A percentile compares a stretch with the other conserved stretches of the same genome.
phyloP scores from a whole-genome alignment of 371 early-diverging fungal genomes.

The Syncephalastrum monosporum region DNA sequence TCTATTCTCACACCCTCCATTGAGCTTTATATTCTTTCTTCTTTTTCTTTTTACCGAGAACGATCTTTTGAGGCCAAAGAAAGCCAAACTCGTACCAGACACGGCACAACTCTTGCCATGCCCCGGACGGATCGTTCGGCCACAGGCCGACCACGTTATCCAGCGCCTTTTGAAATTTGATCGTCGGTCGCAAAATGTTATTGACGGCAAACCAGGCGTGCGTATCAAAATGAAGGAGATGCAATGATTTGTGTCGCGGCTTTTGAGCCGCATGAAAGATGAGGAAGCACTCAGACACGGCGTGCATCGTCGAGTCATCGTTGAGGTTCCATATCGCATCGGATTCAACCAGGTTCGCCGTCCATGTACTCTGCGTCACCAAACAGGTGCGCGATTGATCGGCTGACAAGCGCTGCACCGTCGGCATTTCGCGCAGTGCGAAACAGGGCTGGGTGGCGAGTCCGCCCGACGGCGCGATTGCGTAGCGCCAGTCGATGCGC shows the following conservation, averaged over 20 bases:
- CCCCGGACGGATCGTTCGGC: conserved; percentile 16
- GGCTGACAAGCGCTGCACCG: conserved; percentile 6
- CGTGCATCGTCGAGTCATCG: conserved; percentile 34
- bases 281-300: conserved; percentile 30
- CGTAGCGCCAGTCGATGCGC: conserved; percentile 34
- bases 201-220: conserved; percentile 34
- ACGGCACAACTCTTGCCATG: conserved; percentile 25
- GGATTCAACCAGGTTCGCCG: conserved; percentile 25
- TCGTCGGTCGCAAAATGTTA: conserved; percentile 31
- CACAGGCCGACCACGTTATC: conserved; percentile 17
- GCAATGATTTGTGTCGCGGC: conserved; percentile 20
- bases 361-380: conserved; percentile 40
- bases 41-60: conserved; percentile 19
- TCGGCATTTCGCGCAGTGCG: conserved; percentile 28
- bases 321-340: conserved; percentile 28
- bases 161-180: conserved; percentile 18
- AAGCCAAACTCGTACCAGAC: conserved; percentile 43
- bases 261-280: conserved; percentile 25
- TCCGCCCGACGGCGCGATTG: conserved; percentile 33
- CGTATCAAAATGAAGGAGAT: conserved; percentile 30
- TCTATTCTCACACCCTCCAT: not conserved
- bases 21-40: not conserved
- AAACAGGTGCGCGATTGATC: conserved; percentile 21
- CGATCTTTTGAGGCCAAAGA: conserved; percentile 44
- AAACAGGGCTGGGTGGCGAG: conserved; percentile 31